A percentile compares a stretch with the other conserved stretches of the same genome.
Evolutionary conservation across 495 filamentous ascomycete genomes (phyloP).

Genomic region (Penicillium cataractarum): DNA sequence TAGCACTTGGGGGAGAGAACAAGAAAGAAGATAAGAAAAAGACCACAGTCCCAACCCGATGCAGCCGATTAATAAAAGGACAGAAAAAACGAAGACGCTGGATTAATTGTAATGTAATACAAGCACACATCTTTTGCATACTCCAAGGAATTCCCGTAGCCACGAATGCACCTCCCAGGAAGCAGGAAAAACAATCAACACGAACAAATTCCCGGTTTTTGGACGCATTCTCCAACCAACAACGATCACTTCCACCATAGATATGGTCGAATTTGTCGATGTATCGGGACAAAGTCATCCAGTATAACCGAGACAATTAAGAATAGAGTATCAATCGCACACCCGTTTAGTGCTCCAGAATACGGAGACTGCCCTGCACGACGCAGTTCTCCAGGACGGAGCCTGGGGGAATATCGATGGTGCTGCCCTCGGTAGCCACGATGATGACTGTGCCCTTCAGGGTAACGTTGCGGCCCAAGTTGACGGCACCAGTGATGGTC

Average conservation of each 20-base stretch:
- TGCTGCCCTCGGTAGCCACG: constrained; percentile 95
- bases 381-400: constrained; percentile 98
- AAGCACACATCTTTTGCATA: constrained; percentile 38
- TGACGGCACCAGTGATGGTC: constrained; percentile 95
- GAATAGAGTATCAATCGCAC: constrained; percentile 3
- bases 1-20: constrained; percentile 17
- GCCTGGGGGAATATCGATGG: constrained; percentile 96
- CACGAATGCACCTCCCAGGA: constrained; percentile 36
- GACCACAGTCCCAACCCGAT: constrained; percentile 14
- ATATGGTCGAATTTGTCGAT: constrained; percentile 1
- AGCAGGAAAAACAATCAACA: constrained; percentile 20
- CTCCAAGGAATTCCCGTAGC: constrained; percentile 36
- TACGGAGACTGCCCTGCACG: constrained; percentile 94
- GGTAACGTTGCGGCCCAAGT: constrained; percentile 90
- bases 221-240: background rate
- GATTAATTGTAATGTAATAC: constrained; percentile 41
- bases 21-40: constrained; percentile 19
- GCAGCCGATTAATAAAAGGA: constrained; percentile 21
- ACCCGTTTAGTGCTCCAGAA: constrained; percentile 81
- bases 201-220: background rate
- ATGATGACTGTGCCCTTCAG: constrained; percentile 99
- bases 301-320: constrained; percentile 8
- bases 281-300: background rate
- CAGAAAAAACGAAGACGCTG: constrained; percentile 21
- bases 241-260: background rate